These are phyloP conservation scores for Suillus subalutaceus DNA, from an alignment of 768 basidiomycete genomes.

Conservation along the genomic window DNA sequence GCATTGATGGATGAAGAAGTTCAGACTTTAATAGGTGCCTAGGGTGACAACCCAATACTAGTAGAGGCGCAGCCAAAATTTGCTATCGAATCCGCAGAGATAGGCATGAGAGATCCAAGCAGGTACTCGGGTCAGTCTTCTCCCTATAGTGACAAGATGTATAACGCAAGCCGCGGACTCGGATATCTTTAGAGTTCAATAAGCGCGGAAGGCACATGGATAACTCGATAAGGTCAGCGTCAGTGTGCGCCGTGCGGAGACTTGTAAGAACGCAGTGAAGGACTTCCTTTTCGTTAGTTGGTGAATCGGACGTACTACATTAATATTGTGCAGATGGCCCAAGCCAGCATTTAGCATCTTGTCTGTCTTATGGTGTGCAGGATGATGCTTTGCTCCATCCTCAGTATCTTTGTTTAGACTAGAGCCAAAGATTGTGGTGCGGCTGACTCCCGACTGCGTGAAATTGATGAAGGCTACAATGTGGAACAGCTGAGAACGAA, in stretches of 20 bases:
- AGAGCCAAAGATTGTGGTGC: neutral
- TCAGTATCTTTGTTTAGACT: neutral
- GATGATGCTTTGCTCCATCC: neutral
- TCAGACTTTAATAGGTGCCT: constrained; percentile 2
- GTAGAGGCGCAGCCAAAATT: neutral
- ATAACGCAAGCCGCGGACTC: neutral
- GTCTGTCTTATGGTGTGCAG: no score
- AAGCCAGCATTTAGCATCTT: neutral
- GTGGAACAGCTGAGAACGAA: neutral
- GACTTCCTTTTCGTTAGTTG: neutral
- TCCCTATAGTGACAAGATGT: neutral
- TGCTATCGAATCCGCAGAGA: constrained; percentile 7
- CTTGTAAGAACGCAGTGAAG: neutral
- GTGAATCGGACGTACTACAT: neutral
- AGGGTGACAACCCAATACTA: no score
- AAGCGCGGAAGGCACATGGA: constrained; percentile 5
- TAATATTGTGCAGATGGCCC: neutral
- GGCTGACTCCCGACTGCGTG: neutral
- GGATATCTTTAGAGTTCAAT: constrained; percentile 15
- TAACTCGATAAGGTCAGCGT: neutral
- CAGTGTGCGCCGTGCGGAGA: neutral
- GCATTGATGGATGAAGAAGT: neutral
- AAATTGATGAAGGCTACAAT: neutral
- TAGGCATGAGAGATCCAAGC: constrained; percentile 19
- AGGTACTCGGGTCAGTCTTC: neutral